Base-by-base conservation (phyloP, 2,329 filamentous ascomycete species). In the Venturia oleaginea region DNA sequence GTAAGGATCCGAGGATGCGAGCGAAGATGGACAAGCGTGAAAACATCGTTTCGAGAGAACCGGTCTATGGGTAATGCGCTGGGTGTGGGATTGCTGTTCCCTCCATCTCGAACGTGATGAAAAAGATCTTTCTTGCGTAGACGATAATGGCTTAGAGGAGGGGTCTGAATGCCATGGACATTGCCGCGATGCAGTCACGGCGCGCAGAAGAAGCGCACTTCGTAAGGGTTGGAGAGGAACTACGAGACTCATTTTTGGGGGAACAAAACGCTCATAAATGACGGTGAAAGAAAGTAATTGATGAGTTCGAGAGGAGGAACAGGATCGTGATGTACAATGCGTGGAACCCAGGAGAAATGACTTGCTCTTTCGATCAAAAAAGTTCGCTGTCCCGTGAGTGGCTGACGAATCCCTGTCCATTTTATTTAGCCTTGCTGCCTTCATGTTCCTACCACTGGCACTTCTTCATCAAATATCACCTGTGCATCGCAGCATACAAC, bases 1-100 rank as follows among this genome's bases (percentile, higher is more conserved):
- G 76, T 99, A 99, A 0, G 94, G 94, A 71, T 99, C 90, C 74
- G 90, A 77, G 34, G 85, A 77, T 5, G 81, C 81, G 27, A 79
- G 72, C 6, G 75, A 70, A 55, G 76, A 76, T 55, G 76, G 72
- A 55, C 87, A 88, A 30, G 85, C 84, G 73, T 87, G 86, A 74
- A 88, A 90, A 32, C 30, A 32, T 22, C 62, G 43, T 24, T 32
- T 32, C 1, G 51, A 42, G 13, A 38, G 59, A 22, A 6, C 27
- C 32, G 32, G 59, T 37, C 43, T 38, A n/a, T 55, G 42, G 24
- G 24, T 7, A 15, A n/a, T 30, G 11, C 22, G 37, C 32, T 51
- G 59, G 32, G 32, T 11, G 7, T 34, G 34, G 13, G 32, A 10
- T 27, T 27, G 64, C 24, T 19, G 27, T 37, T 61, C 59, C 62